These are phyloP conservation scores for Cytospora schulzeri DNA, from an alignment of 2,329 filamentous ascomycete species.

Conservation along the genomic window DNA sequence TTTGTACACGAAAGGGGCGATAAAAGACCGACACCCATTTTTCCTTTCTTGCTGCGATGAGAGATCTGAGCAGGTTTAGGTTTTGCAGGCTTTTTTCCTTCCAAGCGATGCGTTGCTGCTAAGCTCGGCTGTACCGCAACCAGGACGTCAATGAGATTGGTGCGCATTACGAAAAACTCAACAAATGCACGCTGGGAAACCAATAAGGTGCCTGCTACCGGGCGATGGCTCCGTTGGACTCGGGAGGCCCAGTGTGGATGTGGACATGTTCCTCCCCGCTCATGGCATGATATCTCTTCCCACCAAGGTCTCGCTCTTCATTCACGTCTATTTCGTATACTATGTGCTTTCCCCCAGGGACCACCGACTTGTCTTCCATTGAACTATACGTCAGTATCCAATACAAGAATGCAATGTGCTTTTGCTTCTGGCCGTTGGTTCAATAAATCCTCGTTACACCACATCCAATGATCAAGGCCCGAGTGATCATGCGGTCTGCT, in stretches of 20 bases:
- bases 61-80: background rate
- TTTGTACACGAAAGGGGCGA: background rate
- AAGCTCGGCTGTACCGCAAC: background rate
- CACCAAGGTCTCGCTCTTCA: background rate
- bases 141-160: background rate
- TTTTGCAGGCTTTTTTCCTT: background rate
- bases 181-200: background rate
- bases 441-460: background rate
- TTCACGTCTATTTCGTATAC: background rate
- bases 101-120: background rate
- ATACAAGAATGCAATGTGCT: conserved; percentile 7
- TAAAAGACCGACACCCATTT: background rate
- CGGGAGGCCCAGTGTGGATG: background rate
- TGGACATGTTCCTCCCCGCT: background rate
- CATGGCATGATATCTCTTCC: background rate
- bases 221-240: background rate
- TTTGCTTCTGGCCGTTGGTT: conserved; percentile 2
- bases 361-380: background rate
- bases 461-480: conserved; percentile 1
- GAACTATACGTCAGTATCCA: background rate
- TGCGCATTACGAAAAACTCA: background rate
- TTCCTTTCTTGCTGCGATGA: background rate
- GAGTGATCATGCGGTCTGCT: conserved; percentile 12
- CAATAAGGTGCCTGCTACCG: background rate
- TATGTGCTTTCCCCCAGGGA: background rate